Base-by-base conservation (phyloP, 176 grass and related monocot genomes). In the Eremochloa ophiuroides region DNA sequence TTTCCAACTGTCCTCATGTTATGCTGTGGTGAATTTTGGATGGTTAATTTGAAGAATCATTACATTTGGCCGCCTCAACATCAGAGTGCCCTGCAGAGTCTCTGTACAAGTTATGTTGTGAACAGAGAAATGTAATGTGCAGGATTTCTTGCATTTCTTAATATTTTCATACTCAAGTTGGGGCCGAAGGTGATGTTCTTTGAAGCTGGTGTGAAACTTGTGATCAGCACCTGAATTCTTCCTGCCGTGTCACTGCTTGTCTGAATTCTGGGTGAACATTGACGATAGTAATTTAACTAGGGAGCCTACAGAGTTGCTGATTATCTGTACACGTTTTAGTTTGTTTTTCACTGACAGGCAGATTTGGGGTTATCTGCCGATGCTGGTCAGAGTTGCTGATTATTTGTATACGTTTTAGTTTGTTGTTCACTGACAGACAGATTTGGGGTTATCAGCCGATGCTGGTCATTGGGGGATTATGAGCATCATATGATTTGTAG, bases 31-130 rank as follows among this genome's bases (percentile, higher is more conserved):
- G 77, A 85, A 76, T 27, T 47, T 46, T 83, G 58, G 51, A 74
- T 79, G 44, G 56, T 77, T 77, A 73, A 71, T 89, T 81, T 59
- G 28, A 82, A 77, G 78, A 50, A 74, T 84, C 81, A 29, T 84
- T 84, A 31, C 62, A 64, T 85, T 81, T 76, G 44, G 40, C 60
- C 4, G 40, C 26, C 62, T 31, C 48, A 74, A 31, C 48, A 33
- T 22, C 39, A 48, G 59, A 15, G 69, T 73, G 44, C 26, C 27
- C 18, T 46, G 44, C 38, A 42, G 8, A n/a, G 6, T 53, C 6
- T 53, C 5, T 71, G 0, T 1, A 4, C 15, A 28, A 69, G 23
- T 43, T 83, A 31, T 64, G 38, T 76, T 61, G 18, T 44, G 72
- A 16, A 38, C 38, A 50, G 51, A 37, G 46, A 37, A 80, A 17